These are phyloP conservation scores for Phellinidium pouzarii DNA, from an alignment of 1,284 basidiomycete genomes.

Conservation along the genomic window DNA sequence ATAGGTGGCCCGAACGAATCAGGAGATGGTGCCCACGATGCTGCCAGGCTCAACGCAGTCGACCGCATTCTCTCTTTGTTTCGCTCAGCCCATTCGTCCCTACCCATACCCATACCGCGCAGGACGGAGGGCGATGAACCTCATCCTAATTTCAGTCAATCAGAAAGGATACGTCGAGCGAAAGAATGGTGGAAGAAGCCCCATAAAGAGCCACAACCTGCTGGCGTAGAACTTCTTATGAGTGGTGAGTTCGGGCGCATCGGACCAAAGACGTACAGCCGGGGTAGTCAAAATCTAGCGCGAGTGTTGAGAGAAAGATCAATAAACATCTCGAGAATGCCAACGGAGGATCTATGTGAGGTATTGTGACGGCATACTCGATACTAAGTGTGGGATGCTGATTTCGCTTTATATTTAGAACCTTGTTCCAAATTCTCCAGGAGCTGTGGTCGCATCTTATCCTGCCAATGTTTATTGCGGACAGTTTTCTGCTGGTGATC, in stretches of 20 bases:
- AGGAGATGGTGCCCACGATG: background rate
- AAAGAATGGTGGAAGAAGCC: constrained; percentile 37
- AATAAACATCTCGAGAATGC: constrained; percentile 31
- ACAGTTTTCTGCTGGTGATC: constrained; percentile 76
- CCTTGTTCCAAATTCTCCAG: constrained; percentile 80
- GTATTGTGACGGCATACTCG: constrained; percentile 31
- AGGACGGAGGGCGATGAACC: constrained; percentile 25
- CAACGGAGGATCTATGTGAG: constrained; percentile 47
- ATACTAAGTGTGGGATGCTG: background rate
- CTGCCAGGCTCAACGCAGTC: background rate
- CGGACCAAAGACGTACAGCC: constrained; percentile 39
- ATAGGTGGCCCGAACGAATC: too few species aligned
- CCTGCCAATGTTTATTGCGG: constrained; percentile 85
- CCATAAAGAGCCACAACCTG: constrained; percentile 60
- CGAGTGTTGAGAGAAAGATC: constrained; percentile 40
- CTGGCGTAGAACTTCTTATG: constrained; percentile 65
- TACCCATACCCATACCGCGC: too few species aligned
- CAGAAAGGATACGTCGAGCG: constrained; percentile 16
- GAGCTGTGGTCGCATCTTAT: constrained; percentile 82
- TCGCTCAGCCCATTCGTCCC: too few species aligned
- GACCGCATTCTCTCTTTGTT: constrained; percentile 1
- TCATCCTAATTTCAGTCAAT: background rate
- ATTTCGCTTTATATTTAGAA: constrained; percentile 38
- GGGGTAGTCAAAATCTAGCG: constrained; percentile 37
- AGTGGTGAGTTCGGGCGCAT: constrained; percentile 84